These are phyloP conservation scores for Penicillium sp. DNA, from an alignment of 2,329 filamentous ascomycete genomes.

Conservation along the genomic window DNA sequence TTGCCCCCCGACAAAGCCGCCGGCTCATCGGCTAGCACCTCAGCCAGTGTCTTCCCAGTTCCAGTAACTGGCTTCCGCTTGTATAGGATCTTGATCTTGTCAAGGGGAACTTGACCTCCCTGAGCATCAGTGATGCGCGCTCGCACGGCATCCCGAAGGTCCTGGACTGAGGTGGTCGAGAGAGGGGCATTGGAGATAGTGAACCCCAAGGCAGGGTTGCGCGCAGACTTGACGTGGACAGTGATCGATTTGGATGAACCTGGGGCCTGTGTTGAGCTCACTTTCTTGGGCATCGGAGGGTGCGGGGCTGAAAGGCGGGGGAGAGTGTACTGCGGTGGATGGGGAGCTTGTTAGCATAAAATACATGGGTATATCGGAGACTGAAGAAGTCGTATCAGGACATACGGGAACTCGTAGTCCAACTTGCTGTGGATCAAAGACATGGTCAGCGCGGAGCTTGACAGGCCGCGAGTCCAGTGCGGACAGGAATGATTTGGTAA, in stretches of 20 bases:
- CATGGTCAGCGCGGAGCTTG: conserved; percentile 84
- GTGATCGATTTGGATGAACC: conserved; percentile 42
- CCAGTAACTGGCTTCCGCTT: conserved; percentile 83
- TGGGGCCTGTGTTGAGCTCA: conserved; percentile 31
- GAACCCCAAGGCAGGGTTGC: conserved; percentile 68
- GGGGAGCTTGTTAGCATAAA: neutral
- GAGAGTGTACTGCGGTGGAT: conserved; percentile 42
- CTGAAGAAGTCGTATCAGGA: neutral
- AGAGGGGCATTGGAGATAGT: conserved; percentile 59
- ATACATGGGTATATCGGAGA: neutral
- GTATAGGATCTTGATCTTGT: conserved; percentile 80
- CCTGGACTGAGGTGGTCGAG: conserved; percentile 68
- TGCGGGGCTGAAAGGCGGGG: conserved; percentile 46
- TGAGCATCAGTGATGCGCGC: conserved; percentile 54
- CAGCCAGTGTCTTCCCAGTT: conserved; percentile 69
- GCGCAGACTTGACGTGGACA: conserved; percentile 53
- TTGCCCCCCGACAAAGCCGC: conserved; percentile 40
- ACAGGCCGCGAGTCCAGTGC: conserved; percentile 72
- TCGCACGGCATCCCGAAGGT: conserved; percentile 69
- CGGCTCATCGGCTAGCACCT: conserved; percentile 60
- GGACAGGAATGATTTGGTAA: conserved; percentile 78
- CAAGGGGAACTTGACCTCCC: conserved; percentile 42
- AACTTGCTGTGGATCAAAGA: conserved; percentile 78
- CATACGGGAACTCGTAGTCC: conserved; percentile 72
- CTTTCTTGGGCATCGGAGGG: conserved; percentile 44